A percentile compares a stretch with the other conserved stretches of the same genome.
These are phyloP conservation scores for Sporothrix curviconia DNA, from an alignment of 2,329 filamentous ascomycete genomes.

Conservation along the genomic window DNA sequence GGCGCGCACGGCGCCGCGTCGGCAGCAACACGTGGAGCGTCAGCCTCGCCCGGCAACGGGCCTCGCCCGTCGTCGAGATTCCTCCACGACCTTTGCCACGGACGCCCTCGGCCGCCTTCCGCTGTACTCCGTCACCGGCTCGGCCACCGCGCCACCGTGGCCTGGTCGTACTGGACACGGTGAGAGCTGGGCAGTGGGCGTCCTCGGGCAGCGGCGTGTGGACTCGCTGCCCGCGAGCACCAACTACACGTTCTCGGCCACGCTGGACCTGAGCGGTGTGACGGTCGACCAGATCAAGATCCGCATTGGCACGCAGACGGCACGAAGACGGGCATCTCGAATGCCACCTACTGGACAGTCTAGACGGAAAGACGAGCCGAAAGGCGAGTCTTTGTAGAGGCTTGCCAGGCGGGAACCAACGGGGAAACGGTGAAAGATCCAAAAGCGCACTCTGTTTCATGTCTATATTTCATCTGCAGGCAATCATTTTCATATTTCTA, in stretches of 20 bases:
- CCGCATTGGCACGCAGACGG: slow-evolving; percentile 8
- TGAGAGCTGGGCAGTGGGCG: slow-evolving; percentile 15
- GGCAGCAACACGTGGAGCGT: slow-evolving; percentile 10
- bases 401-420: no score
- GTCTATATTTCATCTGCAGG: no score
- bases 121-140: slow-evolving; percentile 5
- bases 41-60: not conserved
- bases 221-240: slow-evolving; percentile 7
- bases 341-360: slow-evolving; percentile 6
- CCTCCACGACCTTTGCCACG: slow-evolving; percentile 1
- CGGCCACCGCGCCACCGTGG: not conserved
- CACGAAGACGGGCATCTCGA: not conserved
- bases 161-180: slow-evolving; percentile 15
- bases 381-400: no score
- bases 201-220: slow-evolving; percentile 8
- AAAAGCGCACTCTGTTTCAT: no score
- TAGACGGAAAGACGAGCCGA: not conserved
- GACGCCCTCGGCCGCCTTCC: slow-evolving; percentile 10
- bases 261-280: slow-evolving; percentile 5
- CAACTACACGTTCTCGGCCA: slow-evolving; percentile 13
- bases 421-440: no score
- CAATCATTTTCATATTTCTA: no score
- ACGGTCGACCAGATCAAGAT: slow-evolving; percentile 9
- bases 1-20: not conserved
- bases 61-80: slow-evolving; percentile 2